Conservation (phyloP, 805 yeast genomes). For the Metschnikowia arizonensis region DNA sequence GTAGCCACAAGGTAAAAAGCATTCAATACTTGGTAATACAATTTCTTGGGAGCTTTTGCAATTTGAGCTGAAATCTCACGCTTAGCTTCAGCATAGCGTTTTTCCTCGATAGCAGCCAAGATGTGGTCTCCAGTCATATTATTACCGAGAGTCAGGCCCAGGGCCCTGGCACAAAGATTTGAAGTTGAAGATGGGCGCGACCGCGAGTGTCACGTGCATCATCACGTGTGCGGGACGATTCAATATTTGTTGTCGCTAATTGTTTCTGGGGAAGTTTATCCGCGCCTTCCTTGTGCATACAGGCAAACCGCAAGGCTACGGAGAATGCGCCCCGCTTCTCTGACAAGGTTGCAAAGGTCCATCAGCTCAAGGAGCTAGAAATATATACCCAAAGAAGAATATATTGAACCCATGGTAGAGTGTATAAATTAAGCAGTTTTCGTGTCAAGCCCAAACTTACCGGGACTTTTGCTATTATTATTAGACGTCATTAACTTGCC, state of each 20-base stretch:
- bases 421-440: too few species aligned
- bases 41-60: slow-evolving; percentile 52
- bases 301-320: neutral
- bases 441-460: too few species aligned
- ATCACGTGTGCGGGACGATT: neutral
- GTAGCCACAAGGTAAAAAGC: slow-evolving; percentile 30
- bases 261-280: neutral
- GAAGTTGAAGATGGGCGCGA: neutral
- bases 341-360: neutral
- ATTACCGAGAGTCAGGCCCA: too few species aligned
- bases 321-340: neutral
- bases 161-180: too few species aligned
- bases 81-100: slow-evolving; percentile 53
- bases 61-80: slow-evolving; percentile 45
- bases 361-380: neutral
- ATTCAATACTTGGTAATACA: slow-evolving; percentile 49
- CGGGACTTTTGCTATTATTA: too few species aligned
- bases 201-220: neutral
- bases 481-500: neutral
- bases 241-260: too few species aligned
- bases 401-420: too few species aligned
- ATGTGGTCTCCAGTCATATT: slow-evolving; percentile 26
- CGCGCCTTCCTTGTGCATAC: neutral
- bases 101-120: slow-evolving; percentile 45
- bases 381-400: too few species aligned